phyloP scores from a whole-genome alignment of 306 rosid genomes.

The Heteromeles arbutifolia region DNA sequence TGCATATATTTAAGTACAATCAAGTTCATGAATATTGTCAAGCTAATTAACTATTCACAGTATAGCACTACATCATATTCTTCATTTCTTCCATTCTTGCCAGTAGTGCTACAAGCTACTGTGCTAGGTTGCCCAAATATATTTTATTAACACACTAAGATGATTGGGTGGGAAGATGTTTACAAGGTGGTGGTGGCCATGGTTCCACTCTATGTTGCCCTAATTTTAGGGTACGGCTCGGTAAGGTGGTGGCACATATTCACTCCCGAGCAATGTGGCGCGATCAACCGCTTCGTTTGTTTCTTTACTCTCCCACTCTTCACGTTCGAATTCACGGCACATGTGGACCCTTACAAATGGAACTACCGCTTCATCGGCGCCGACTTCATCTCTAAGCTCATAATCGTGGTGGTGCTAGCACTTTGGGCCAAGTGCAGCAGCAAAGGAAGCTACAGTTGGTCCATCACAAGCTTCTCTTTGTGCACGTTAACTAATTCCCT shows the following conservation, averaged over 20 bases:
- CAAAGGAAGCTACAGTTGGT: conserved; percentile 71
- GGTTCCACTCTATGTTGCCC: conserved; percentile 76
- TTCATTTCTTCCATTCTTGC: not conserved
- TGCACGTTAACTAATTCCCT: conserved; percentile 70
- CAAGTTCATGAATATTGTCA: not conserved
- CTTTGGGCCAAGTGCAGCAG: conserved; percentile 66
- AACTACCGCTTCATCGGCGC: conserved; percentile 56
- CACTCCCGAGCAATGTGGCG: conserved; percentile 70
- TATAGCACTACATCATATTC: not conserved
- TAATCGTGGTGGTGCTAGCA: conserved; percentile 50
- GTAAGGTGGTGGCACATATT: conserved; percentile 86
- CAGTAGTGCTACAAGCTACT: not conserved
- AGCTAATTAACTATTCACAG: not conserved
- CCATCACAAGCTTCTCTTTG: conserved; percentile 73
- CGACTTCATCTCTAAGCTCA: conserved; percentile 64
- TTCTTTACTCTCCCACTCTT: conserved; percentile 88
- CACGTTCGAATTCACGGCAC: conserved; percentile 71
- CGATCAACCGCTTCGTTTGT: conserved; percentile 74
- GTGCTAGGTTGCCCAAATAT: not conserved
- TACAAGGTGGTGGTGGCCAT: conserved; percentile 71
- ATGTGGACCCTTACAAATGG: conserved; percentile 73
- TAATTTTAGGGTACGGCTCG: conserved; percentile 75
- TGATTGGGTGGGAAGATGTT: conserved; percentile 87
- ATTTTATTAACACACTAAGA: not conserved
- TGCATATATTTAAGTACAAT: not conserved